Evolutionary conservation across 805 yeast species (phyloP).

Genomic region (Metschnikowia matae): DNA sequence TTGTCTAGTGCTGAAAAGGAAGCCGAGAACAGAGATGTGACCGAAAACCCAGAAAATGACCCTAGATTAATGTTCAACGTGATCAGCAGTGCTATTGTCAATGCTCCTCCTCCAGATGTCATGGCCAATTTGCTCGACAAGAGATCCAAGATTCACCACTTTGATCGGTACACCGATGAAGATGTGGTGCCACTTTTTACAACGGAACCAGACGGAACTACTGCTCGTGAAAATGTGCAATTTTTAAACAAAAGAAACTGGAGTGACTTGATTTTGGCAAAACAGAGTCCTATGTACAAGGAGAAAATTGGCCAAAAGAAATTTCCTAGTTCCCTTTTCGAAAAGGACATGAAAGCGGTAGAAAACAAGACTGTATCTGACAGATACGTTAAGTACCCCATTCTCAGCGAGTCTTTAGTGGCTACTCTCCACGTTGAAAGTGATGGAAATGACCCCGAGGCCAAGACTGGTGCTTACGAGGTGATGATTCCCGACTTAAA

Average conservation of each 20-base stretch:
- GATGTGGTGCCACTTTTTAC: conserved; percentile 74
- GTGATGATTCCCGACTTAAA: conserved; percentile 61
- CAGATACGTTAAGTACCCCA: conserved; percentile 47
- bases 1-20: conserved; percentile 27
- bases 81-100: conserved; percentile 84
- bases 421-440: conserved; percentile 73
- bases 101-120: conserved; percentile 88
- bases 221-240: conserved; percentile 41
- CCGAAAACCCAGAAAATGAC: conserved; percentile 58
- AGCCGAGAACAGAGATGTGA: conserved; percentile 37
- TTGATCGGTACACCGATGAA: conserved; percentile 64
- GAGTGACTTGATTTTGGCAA: conserved; percentile 60
- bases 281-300: conserved; percentile 26
- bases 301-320: conserved; percentile 19
- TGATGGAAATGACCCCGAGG: conserved; percentile 44
- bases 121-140: conserved; percentile 72
- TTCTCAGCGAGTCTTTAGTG: conserved; percentile 53
- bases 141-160: conserved; percentile 66
- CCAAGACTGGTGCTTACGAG: conserved; percentile 62
- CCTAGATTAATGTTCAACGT: conserved; percentile 77
- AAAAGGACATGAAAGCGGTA: conserved; percentile 12
- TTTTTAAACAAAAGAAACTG: conserved; percentile 69
- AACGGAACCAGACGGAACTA: conserved; percentile 51
- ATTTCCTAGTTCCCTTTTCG: conserved; percentile 42
- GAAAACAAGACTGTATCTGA: conserved; percentile 16